Evolutionary conservation across 139 green algal genomes (phyloP).

Genomic region (Chara braunii): DNA sequence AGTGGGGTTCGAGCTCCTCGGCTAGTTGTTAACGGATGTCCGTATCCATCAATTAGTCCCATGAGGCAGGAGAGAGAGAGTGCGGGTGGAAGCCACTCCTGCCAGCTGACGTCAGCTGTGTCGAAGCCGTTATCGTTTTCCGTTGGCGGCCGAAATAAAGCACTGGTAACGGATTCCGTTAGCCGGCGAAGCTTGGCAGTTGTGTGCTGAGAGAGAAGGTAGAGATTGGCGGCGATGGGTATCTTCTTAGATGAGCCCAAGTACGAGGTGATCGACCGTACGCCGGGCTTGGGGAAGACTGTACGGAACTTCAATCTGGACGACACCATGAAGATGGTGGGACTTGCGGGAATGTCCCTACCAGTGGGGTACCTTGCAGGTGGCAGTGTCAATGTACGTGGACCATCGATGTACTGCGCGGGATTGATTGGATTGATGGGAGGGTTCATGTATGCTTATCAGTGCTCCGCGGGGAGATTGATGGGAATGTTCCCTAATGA

Average conservation of each 20-base stretch:
- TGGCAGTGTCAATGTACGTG: slow-evolving; percentile 11
- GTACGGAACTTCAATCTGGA: slow-evolving; percentile 26
- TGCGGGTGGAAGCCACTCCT: no score
- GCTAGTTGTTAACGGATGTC: no score
- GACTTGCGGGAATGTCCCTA: slow-evolving; percentile 7
- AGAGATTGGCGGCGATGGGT: no score
- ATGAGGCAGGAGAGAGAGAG: no score
- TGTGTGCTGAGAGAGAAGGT: no score
- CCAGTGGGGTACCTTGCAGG: slow-evolving; percentile 24
- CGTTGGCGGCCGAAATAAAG: no score
- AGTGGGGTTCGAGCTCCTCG: no score
- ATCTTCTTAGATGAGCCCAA: slow-evolving; percentile 36
- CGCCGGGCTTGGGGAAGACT: slow-evolving; percentile 22
- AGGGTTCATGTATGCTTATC: slow-evolving; percentile 39
- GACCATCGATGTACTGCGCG: slow-evolving; percentile 18
- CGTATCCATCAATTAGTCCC: no score
- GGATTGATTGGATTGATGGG: slow-evolving; percentile 29
- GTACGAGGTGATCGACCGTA: slow-evolving; percentile 28
- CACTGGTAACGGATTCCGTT: no score
- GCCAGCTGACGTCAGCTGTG: no score
- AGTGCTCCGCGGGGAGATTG: slow-evolving; percentile 21
- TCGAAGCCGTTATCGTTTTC: no score
- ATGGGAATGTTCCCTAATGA: slow-evolving; percentile 36
- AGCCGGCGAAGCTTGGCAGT: no score
- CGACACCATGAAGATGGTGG: slow-evolving; percentile 9